Base-by-base conservation (phyloP, 2,329 filamentous ascomycete species). In the Clonostachys sp. region DNA sequence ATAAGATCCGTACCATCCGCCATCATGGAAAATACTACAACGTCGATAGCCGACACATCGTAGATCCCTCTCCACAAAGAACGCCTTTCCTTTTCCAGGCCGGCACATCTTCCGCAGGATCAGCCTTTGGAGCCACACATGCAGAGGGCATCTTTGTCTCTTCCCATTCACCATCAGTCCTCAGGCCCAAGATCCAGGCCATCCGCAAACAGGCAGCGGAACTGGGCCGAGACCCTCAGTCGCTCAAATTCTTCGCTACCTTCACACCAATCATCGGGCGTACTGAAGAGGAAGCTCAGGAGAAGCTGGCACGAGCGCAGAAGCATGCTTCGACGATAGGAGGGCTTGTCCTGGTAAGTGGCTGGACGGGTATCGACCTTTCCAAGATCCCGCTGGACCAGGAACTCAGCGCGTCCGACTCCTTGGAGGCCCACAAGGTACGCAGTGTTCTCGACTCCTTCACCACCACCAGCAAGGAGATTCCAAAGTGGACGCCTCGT, bases 91-190 rank as follows among this genome's bases (percentile, higher is more conserved):
- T 81, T 1, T 77, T 81, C 55, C 80, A 83, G 51, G 80, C 80
- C 1, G 81, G 81, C 0, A 81, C 78, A 0, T 83, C 79, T 0
- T 54, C 74, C 0, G 80, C 80, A 0, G 80, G 81, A 0, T 76
- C 73, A 1, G 63, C 65, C 1, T 84, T 84, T 53, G 80, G 77
- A 0, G 71, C 77, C 3, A 75, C 67, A 0, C 80, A 83, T 49
- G 80, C 80, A 2, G 80, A 84, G 62, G 79, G 74, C 2, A 78
- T 83, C 42, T 83, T 83, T 50, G 76, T 83, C 5, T 77, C 75
- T 0, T 71, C 71, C 0, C 78, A 81, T 55, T 76, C 72, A 0
- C 73, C 77, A 0, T 51, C 61, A 4, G 61, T 78, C 1, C 62
- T 81, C 5, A 61, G 64, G 2, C 73, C 74, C 2, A 78, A 78